phyloP scores from a whole-genome alignment of 805 yeast genomes.

The Starmerella geochares region DNA sequence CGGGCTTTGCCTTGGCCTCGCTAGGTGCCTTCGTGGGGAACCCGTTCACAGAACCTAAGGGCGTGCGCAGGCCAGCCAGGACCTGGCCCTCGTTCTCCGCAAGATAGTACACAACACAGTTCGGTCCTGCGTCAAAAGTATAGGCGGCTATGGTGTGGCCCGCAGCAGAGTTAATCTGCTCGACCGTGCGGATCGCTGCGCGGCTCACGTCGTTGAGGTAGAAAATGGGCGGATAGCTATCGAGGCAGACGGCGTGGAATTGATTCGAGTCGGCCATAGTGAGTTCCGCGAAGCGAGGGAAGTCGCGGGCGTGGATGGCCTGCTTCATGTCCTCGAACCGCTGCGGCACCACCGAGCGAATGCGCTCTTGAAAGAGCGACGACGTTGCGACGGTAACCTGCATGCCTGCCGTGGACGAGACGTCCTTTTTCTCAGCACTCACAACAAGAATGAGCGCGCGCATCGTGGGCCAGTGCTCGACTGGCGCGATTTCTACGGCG shows the following conservation, averaged over 20 bases:
- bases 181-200: constrained; percentile 65
- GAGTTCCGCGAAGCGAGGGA: constrained; percentile 69
- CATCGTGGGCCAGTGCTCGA: constrained; percentile 83
- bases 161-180: constrained; percentile 58
- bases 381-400: constrained; percentile 87
- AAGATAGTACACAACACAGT: constrained; percentile 88
- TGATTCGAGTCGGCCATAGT: constrained; percentile 97
- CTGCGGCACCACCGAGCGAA: constrained; percentile 71
- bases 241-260: constrained; percentile 96
- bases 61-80: constrained; percentile 48
- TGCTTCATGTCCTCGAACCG: constrained; percentile 75
- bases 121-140: constrained; percentile 98
- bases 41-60: constrained; percentile 58
- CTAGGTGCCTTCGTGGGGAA: constrained; percentile 19
- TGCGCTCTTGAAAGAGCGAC: constrained; percentile 70
- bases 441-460: constrained; percentile 88
- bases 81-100: constrained; percentile 62
- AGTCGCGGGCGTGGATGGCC: constrained; percentile 64
- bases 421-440: constrained; percentile 86
- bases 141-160: constrained; percentile 76
- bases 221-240: constrained; percentile 90
- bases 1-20: background rate
- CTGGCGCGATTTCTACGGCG: constrained; percentile 85
- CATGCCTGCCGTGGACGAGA: constrained; percentile 93
- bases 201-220: constrained; percentile 86